Percentiles rank a stretch among this genome's conserved stretches.
Conservation (phyloP, 805 yeast genomes). For the Zygoascus biomembranicola region DNA sequence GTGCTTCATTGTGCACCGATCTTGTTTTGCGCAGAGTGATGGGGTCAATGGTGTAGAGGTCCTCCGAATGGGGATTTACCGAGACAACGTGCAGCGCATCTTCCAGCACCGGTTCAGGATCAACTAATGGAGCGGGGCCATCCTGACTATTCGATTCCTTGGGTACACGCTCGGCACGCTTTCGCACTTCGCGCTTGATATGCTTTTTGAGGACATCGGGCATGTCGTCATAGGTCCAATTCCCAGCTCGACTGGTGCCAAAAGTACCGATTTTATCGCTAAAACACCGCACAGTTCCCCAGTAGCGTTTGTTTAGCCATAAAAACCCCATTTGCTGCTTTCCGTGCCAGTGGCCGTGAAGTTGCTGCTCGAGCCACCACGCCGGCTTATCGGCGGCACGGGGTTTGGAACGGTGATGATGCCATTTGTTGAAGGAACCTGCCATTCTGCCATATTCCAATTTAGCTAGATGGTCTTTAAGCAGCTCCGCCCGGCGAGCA, state of each 20-base stretch:
- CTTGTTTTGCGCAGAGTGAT: conserved; percentile 6
- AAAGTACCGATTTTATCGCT: background rate
- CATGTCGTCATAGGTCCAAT: background rate
- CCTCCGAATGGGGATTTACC: background rate
- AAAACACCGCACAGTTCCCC: background rate
- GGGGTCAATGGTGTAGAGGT: conserved; percentile 5
- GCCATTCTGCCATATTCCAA: background rate
- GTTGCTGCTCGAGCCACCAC: background rate
- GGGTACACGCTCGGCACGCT: background rate
- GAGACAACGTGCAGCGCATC: background rate
- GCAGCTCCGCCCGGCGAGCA: background rate
- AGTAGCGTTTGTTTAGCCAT: background rate
- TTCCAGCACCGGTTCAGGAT: background rate
- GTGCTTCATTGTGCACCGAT: background rate
- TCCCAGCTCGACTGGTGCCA: background rate
- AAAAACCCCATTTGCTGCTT: background rate
- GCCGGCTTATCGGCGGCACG: background rate
- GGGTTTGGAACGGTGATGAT: background rate
- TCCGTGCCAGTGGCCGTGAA: background rate
- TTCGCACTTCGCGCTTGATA: background rate
- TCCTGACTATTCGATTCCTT: background rate
- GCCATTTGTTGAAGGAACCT: no score
- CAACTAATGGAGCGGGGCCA: background rate
- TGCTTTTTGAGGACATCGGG: background rate
- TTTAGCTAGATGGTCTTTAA: background rate